phyloP scores from a whole-genome alignment of 192 early-diverging fungal genomes.

The Coemansia sp. region DNA sequence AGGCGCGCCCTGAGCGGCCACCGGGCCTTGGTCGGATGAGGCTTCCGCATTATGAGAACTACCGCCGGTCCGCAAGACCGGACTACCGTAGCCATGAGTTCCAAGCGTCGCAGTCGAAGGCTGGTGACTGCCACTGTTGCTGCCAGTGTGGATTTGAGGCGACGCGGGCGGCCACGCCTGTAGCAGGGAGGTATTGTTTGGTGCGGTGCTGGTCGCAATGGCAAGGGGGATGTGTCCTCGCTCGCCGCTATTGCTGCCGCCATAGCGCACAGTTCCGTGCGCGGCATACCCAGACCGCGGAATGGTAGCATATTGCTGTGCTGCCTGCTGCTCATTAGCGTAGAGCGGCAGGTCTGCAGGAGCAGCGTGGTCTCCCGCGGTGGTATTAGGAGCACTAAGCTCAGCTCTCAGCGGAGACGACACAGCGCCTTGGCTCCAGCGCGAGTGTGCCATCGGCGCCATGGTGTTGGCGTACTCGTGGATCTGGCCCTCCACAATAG shows the following conservation, averaged over 20 bases:
- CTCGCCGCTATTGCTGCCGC: neutral
- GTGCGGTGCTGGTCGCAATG: constrained; percentile 3
- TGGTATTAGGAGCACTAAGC: constrained; percentile 6
- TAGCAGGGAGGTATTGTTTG: neutral
- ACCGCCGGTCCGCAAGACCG: neutral
- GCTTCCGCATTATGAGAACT: neutral
- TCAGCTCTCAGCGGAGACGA: constrained; percentile 42
- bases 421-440: constrained; percentile 36
- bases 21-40: neutral
- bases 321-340: constrained; percentile 13
- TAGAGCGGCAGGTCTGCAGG: constrained; percentile 5
- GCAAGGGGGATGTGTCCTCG: constrained; percentile 15
- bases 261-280: neutral
- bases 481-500: constrained; percentile 8
- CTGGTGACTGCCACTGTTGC: constrained; percentile 3
- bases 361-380: neutral
- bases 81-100: neutral
- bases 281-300: constrained; percentile 24
- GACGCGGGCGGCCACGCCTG: constrained; percentile 22
- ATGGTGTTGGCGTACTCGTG: constrained; percentile 23
- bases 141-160: neutral
- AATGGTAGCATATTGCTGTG: constrained; percentile 33
- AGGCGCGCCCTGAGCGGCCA: neutral
- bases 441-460: constrained; percentile 32
- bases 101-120: neutral